Evolutionary conservation across 2,329 filamentous ascomycete genomes (phyloP).

Genomic region (Septoria linicola): DNA sequence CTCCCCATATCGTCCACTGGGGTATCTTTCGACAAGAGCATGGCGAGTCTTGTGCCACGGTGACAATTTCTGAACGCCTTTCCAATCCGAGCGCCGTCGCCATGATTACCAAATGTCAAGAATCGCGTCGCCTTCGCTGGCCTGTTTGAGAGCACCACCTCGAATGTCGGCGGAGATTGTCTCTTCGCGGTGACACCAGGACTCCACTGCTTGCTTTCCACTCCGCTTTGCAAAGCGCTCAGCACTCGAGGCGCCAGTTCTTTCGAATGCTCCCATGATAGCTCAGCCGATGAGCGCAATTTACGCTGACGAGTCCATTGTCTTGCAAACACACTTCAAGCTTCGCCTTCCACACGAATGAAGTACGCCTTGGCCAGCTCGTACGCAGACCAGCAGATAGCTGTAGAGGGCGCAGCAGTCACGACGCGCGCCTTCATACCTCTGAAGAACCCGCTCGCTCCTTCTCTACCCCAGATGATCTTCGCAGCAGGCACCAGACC

Average conservation of each 20-base stretch:
- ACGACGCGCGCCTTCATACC: slow-evolving; percentile 87
- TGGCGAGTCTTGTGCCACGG: no score
- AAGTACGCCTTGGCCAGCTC: slow-evolving; percentile 70
- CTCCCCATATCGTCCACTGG: no score
- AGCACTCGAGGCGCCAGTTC: no score
- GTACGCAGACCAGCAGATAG: slow-evolving; percentile 93
- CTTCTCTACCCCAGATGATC: slow-evolving; percentile 80
- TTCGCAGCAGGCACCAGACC: slow-evolving; percentile 75
- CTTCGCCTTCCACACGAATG: slow-evolving; percentile 44
- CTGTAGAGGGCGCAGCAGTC: slow-evolving; percentile 96
- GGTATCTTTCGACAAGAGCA: no score
- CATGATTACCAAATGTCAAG: background rate
- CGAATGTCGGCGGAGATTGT: no score
- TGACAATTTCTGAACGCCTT: background rate
- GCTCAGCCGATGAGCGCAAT: background rate
- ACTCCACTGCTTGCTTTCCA: background rate
- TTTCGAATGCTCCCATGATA: no score
- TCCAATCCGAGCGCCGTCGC: slow-evolving; percentile 1
- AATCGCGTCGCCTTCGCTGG: background rate
- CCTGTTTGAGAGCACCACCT: background rate
- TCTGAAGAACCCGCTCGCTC: slow-evolving; percentile 84
- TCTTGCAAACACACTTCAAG: background rate
- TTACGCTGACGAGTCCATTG: background rate
- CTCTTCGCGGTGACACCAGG: background rate
- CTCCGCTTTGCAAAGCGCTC: no score